Evolutionary conservation across 495 filamentous ascomycete species (phyloP).

Genomic region (Talaromyces trachyspermus): DNA sequence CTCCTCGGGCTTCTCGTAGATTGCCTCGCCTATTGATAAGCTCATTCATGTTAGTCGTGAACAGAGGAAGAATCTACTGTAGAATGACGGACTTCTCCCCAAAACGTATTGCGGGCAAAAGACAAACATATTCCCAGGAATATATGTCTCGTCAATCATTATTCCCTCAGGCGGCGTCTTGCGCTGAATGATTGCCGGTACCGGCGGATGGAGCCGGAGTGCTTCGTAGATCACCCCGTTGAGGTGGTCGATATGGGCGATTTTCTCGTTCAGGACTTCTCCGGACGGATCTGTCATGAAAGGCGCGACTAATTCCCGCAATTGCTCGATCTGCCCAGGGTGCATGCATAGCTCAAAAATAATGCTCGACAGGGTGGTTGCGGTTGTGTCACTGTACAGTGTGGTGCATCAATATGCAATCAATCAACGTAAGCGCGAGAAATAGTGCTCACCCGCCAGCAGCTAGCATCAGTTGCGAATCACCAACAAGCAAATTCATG

Average conservation of each 20-base stretch:
- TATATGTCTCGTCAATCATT: constrained; percentile 31
- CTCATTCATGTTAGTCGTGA: neutral
- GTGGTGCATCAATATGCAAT: constrained; percentile 20
- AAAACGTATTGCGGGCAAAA: constrained; percentile 32
- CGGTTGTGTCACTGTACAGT: constrained; percentile 48
- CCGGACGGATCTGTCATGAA: constrained; percentile 6
- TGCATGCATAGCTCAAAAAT: constrained; percentile 39
- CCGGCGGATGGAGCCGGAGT: constrained; percentile 25
- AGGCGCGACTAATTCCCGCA: constrained; percentile 15
- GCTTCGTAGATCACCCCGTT: constrained; percentile 37
- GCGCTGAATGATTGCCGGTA: constrained; percentile 23
- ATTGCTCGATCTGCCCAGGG: constrained; percentile 25
- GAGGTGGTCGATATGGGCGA: constrained; percentile 26
- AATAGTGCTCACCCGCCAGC: constrained; percentile 28
- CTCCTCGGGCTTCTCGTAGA: constrained; percentile 24
- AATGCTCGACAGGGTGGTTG: constrained; percentile 41
- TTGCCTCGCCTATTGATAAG: neutral
- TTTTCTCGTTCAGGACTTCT: constrained; percentile 15
- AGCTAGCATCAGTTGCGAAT: constrained; percentile 25
- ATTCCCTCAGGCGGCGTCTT: constrained; percentile 40
- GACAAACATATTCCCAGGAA: constrained; percentile 36
- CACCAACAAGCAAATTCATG: constrained; percentile 20
- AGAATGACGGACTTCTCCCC: constrained; percentile 17
- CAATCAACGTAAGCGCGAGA: constrained; percentile 18
- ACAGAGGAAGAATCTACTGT: neutral